Conservation (phyloP, 345 rosid species). For the Arabis alpina region DNA sequence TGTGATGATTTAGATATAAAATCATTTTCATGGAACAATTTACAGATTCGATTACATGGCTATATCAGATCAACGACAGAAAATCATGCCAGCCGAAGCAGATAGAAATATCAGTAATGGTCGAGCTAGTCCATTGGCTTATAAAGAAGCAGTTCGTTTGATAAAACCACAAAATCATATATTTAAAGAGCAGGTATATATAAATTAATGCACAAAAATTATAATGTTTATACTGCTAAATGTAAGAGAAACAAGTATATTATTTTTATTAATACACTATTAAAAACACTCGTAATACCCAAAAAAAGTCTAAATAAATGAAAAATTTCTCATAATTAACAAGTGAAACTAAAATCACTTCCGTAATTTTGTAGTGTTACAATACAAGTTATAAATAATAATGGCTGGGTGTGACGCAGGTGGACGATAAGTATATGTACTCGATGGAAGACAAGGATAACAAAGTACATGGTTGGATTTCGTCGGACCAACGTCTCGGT, state of each 20-base stretch:
- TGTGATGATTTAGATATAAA: background rate
- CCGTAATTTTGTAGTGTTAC: too few relatives aligned
- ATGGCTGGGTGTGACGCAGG: slow-evolving; percentile 30
- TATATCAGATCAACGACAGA: slow-evolving; percentile 64
- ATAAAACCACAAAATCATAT: slow-evolving; percentile 54
- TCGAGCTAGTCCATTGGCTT: slow-evolving; percentile 53
- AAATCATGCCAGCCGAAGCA: slow-evolving; percentile 58
- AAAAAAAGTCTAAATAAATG: too few relatives aligned
- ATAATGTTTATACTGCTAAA: background rate
- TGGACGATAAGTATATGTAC: slow-evolving; percentile 90
- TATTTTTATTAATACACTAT: too few relatives aligned
- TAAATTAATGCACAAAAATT: background rate
- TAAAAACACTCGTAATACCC: too few relatives aligned
- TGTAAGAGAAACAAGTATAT: too few relatives aligned
- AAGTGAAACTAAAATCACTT: too few relatives aligned
- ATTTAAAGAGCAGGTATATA: slow-evolving; percentile 68
- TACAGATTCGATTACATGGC: slow-evolving; percentile 55
- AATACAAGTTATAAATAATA: too few relatives aligned
- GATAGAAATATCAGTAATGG: slow-evolving; percentile 45
- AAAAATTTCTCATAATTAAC: too few relatives aligned
- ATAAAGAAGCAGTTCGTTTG: slow-evolving; percentile 80
- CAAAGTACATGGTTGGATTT: slow-evolving; percentile 86
- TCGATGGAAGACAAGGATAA: slow-evolving; percentile 62
- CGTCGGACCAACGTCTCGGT: slow-evolving; percentile 55
- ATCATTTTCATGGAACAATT: background rate